Evolutionary conservation across 2,329 filamentous ascomycete species (phyloP).

Genomic region (Blastomyces percursus): DNA sequence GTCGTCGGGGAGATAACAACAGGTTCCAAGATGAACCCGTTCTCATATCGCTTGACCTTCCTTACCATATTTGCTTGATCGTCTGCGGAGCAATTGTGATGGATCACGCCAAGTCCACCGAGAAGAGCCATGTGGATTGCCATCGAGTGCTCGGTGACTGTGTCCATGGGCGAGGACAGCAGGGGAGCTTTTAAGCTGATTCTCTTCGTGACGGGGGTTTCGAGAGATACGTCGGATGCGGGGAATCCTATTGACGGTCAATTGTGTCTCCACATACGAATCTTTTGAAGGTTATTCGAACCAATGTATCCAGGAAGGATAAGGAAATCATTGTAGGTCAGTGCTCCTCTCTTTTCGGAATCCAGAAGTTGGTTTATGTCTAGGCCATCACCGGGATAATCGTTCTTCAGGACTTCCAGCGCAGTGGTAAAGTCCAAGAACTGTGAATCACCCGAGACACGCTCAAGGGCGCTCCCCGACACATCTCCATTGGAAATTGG

Average conservation of each 20-base stretch:
- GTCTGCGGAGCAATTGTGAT: slow-evolving; percentile 98
- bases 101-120: slow-evolving; percentile 64
- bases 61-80: slow-evolving; percentile 97
- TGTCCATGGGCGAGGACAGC: slow-evolving; percentile 98
- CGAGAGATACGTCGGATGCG: slow-evolving; percentile 75
- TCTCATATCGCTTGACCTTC: slow-evolving; percentile 98
- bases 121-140: slow-evolving; percentile 70
- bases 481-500: slow-evolving; percentile 57
- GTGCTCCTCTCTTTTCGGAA: slow-evolving; percentile 78
- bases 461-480: slow-evolving; percentile 40
- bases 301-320: slow-evolving; percentile 93
- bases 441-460: slow-evolving; percentile 39
- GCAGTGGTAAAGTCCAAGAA: slow-evolving; percentile 65
- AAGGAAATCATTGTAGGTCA: slow-evolving; percentile 99
- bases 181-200: slow-evolving; percentile 95
- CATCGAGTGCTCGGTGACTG: slow-evolving; percentile 98
- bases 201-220: slow-evolving; percentile 87
- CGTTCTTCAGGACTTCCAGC: slow-evolving; percentile 61
- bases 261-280: background rate
- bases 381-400: slow-evolving; percentile 80
- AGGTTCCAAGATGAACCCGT: slow-evolving; percentile 95
- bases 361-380: slow-evolving; percentile 78
- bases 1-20: slow-evolving; percentile 80
- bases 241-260: slow-evolving; percentile 55
- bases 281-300: slow-evolving; percentile 27